Percentiles rank a stretch among this genome's conserved stretches.
Conservation (phyloP, 2,329 filamentous ascomycete genomes). For the Cercospora citrullina region DNA sequence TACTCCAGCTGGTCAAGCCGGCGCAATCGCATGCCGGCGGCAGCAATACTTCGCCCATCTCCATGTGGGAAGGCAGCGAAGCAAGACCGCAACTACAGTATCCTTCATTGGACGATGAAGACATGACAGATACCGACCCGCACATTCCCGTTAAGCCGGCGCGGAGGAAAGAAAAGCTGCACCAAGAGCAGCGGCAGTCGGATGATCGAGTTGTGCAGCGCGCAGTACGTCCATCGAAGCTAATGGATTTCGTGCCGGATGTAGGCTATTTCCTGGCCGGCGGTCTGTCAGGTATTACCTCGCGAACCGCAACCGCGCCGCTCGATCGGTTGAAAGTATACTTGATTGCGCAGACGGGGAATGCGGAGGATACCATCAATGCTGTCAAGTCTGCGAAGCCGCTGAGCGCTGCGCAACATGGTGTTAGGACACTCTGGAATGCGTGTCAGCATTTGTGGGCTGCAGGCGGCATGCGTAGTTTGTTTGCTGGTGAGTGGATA, state of each 20-base stretch:
- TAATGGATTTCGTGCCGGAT: constrained; percentile 68
- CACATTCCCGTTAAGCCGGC: constrained; percentile 39
- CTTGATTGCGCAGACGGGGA: constrained; percentile 83
- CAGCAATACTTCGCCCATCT: constrained; percentile 21
- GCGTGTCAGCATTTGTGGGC: constrained; percentile 79
- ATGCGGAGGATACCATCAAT: constrained; percentile 59
- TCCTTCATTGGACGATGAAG: constrained; percentile 20
- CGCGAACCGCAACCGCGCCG: constrained; percentile 90
- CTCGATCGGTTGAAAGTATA: constrained; percentile 97
- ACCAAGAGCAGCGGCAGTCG: constrained; percentile 12
- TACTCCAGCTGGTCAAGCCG: constrained; percentile 54
- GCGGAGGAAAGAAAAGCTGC: constrained; percentile 33
- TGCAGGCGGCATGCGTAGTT: constrained; percentile 79
- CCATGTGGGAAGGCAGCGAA: constrained; percentile 30
- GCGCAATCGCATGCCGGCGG: constrained; percentile 24
- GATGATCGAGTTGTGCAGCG: constrained; percentile 19
- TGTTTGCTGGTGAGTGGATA: constrained; percentile 74
- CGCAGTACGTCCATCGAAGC: constrained; percentile 45
- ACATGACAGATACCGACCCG: constrained; percentile 33
- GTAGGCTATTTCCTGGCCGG: constrained; percentile 98
- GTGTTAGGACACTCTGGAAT: constrained; percentile 67
- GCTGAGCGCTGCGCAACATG: constrained; percentile 63
- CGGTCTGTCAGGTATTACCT: constrained; percentile 90
- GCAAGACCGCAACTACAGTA: constrained; percentile 23
- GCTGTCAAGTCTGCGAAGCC: constrained; percentile 71